phyloP scores from a whole-genome alignment of 805 yeast species.

The Lachancea lanzarotensis region DNA sequence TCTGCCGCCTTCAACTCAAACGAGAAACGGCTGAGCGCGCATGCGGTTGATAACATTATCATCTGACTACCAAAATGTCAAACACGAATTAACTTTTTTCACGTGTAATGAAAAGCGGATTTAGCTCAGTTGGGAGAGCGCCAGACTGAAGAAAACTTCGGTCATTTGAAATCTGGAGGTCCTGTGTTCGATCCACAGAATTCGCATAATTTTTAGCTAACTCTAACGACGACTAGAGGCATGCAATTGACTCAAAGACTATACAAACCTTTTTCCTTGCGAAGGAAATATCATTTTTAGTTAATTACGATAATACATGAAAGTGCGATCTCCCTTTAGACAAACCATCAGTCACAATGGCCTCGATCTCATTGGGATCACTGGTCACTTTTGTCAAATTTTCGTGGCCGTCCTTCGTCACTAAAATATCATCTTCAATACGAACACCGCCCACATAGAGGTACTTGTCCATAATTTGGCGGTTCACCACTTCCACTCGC shows the following conservation, averaged over 20 bases:
- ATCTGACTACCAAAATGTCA: no score
- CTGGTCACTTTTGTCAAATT: constrained; percentile 77
- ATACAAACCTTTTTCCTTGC: no score
- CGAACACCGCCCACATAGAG: constrained; percentile 95
- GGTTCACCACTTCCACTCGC: constrained; percentile 53
- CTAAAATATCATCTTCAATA: constrained; percentile 86
- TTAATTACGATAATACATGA: constrained; percentile 49
- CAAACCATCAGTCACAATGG: constrained; percentile 66
- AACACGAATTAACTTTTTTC: no score
- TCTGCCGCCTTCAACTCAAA: no score
- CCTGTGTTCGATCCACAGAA: constrained; percentile 77
- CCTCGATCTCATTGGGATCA: constrained; percentile 75
- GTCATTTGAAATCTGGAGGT: constrained; percentile 45
- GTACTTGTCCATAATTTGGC: constrained; percentile 63
- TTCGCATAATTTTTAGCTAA: constrained; percentile 37
- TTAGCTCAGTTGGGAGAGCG: constrained; percentile 43
- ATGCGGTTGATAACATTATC: no score
- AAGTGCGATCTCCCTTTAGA: constrained; percentile 55
- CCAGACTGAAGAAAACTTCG: constrained; percentile 35
- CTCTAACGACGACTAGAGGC: no score
- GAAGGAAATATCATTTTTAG: no score
- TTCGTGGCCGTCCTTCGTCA: constrained; percentile 71
- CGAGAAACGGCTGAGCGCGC: no score
- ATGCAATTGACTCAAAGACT: no score
- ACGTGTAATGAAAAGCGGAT: no score